Percentiles rank a stretch among this genome's conserved stretches.
Conservation (phyloP, 129 eudicot species). For the Pittosporum tobira region DNA sequence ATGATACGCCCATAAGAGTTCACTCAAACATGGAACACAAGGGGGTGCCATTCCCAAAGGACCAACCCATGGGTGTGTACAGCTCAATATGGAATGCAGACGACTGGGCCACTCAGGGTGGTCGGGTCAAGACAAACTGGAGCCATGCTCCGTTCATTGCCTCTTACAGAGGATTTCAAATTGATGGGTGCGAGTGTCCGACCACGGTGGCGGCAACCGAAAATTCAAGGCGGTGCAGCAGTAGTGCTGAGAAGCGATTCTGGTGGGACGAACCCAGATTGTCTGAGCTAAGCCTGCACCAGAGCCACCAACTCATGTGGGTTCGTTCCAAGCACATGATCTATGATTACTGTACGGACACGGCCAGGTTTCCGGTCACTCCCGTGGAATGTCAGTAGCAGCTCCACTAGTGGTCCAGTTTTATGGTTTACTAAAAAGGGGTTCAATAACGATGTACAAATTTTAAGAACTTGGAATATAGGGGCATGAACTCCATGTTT, state of each 20-base stretch:
- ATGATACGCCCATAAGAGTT: slow-evolving; percentile 44
- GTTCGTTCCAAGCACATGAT: slow-evolving; percentile 81
- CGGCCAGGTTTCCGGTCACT: slow-evolving; percentile 49
- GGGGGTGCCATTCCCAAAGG: slow-evolving; percentile 45
- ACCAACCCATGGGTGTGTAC: slow-evolving; percentile 54
- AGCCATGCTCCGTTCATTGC: slow-evolving; percentile 80
- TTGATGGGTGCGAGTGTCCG: slow-evolving; percentile 66
- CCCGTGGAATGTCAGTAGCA: slow-evolving; percentile 82
- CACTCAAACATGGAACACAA: slow-evolving; percentile 42
- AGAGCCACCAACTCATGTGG: slow-evolving; percentile 83
- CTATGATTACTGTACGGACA: slow-evolving; percentile 72
- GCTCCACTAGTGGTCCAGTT: slow-evolving; percentile 32
- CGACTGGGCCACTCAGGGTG: slow-evolving; percentile 97
- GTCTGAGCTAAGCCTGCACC: slow-evolving; percentile 71
- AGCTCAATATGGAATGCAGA: slow-evolving; percentile 59
- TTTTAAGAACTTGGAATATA: not conserved
- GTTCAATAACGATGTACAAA: slow-evolving; percentile 2
- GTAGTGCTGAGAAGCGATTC: slow-evolving; percentile 30
- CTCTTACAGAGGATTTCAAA: slow-evolving; percentile 60
- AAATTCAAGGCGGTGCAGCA: slow-evolving; percentile 37
- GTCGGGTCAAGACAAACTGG: slow-evolving; percentile 86
- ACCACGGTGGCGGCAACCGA: slow-evolving; percentile 43
- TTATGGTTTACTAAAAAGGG: slow-evolving; percentile 1
- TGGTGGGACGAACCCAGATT: slow-evolving; percentile 86
- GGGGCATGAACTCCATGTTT: slow-evolving; percentile 26